Evolutionary conservation across 1,284 basidiomycete species (phyloP).

Genomic region (Polyporus tsugae): DNA sequence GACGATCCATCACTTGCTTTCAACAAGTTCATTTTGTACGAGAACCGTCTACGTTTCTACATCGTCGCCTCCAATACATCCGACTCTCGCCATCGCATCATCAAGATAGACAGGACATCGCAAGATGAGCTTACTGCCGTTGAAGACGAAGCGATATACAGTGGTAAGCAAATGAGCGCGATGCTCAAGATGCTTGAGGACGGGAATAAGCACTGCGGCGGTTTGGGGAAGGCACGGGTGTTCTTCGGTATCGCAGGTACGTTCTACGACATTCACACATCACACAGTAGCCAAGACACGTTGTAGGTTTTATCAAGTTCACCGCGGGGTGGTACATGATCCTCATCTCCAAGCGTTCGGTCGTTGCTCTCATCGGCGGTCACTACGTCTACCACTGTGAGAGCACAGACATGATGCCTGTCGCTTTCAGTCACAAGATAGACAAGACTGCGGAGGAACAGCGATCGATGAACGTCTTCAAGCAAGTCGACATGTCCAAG

Average conservation of each 20-base stretch:
- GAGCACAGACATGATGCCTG: constrained; percentile 85
- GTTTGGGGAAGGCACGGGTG: constrained; percentile 82
- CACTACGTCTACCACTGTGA: constrained; percentile 99
- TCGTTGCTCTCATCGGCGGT: constrained; percentile 94
- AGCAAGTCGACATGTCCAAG: constrained; percentile 97
- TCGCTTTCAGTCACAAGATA: constrained; percentile 77
- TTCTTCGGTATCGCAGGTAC: constrained; percentile 84
- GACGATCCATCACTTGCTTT: constrained; percentile 52
- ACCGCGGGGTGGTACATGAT: constrained; percentile 95
- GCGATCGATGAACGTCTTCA: constrained; percentile 91
- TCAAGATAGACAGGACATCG: constrained; percentile 90
- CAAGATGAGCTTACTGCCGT: constrained; percentile 78
- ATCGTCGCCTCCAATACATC: constrained; percentile 89
- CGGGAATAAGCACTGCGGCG: constrained; percentile 89
- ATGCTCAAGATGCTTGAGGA: constrained; percentile 96
- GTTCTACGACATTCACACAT: neutral
- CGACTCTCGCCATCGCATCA: constrained; percentile 86
- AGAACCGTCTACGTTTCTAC: constrained; percentile 88
- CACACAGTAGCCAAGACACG: neutral
- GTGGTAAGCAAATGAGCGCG: constrained; percentile 86
- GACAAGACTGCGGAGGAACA: constrained; percentile 88
- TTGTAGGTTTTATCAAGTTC: constrained; percentile 85
- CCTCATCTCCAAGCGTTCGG: constrained; percentile 88
- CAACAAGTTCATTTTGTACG: constrained; percentile 93
- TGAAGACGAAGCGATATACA: constrained; percentile 91